A percentile compares a stretch with the other conserved stretches of the same genome.
Conservation (phyloP, 176 grass and related monocot genomes). For the Aegilops umbellulata region DNA sequence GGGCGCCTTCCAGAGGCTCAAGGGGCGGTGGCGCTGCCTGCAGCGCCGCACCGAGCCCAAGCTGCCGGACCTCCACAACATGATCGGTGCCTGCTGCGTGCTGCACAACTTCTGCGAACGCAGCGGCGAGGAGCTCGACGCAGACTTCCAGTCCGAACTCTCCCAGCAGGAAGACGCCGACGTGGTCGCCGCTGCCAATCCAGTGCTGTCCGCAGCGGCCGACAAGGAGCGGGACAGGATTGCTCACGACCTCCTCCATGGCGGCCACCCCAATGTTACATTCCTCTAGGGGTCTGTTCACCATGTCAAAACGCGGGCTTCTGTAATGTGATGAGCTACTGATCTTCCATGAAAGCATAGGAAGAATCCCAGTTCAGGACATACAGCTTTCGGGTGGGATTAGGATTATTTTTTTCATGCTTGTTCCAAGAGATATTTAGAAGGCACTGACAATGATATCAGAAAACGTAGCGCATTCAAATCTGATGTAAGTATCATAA, state of each 20-base stretch:
- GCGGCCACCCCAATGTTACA: neutral
- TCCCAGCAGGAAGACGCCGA: constrained; percentile 38
- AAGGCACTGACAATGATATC: neutral
- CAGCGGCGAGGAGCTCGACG: constrained; percentile 38
- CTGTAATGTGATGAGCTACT: neutral
- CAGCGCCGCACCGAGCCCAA: constrained; percentile 68
- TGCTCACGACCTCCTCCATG: constrained; percentile 62
- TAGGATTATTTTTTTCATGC: neutral
- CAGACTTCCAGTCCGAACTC: constrained; percentile 33
- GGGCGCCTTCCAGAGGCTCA: constrained; percentile 56
- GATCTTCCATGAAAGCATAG: neutral
- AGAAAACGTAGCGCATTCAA: neutral
- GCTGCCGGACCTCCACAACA: constrained; percentile 52
- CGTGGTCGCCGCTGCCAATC: constrained; percentile 21
- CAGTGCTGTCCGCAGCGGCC: constrained; percentile 30
- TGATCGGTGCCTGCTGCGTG: constrained; percentile 72
- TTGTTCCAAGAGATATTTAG: neutral
- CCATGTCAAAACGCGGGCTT: neutral
- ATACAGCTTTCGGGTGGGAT: neutral
- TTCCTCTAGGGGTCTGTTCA: constrained; percentile 25
- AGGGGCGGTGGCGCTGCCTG: constrained; percentile 65
- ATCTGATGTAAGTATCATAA: neutral
- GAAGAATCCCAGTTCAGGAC: neutral
- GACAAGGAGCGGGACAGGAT: constrained; percentile 51
- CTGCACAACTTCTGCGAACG: constrained; percentile 82